Evolutionary conservation across 306 rosid species (phyloP).

Genomic region (Vigna trinervia): DNA sequence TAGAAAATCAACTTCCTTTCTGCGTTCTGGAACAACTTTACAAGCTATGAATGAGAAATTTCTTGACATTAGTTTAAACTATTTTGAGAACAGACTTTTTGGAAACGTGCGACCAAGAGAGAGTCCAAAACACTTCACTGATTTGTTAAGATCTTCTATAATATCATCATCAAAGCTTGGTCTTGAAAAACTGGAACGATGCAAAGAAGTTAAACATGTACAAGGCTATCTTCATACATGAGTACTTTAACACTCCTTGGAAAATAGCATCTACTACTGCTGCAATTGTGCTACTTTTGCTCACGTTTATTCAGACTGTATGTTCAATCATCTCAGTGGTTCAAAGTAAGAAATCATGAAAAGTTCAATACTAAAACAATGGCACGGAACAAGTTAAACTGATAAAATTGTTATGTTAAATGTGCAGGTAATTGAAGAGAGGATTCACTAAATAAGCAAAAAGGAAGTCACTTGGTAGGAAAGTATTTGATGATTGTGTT

Average conservation of each 20-base stretch:
- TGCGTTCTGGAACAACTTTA: background rate
- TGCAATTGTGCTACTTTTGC: background rate
- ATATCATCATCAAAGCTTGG: background rate
- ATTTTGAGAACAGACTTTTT: no score
- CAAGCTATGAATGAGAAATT: background rate
- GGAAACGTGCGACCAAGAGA: background rate
- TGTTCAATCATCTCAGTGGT: background rate
- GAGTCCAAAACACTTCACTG: background rate
- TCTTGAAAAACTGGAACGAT: no score
- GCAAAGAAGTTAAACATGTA: background rate
- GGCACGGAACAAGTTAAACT: background rate
- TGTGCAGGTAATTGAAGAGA: background rate
- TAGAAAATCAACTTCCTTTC: background rate
- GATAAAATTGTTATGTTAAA: background rate
- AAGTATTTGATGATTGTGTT: no score
- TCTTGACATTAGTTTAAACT: background rate
- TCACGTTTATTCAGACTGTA: background rate
- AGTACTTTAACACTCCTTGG: conserved; percentile 16
- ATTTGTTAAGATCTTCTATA: background rate
- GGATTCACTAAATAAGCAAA: no score
- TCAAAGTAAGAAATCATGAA: background rate
- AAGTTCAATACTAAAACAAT: background rate
- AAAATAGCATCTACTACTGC: background rate
- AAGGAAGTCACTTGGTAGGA: no score
- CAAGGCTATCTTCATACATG: background rate